phyloP scores from a whole-genome alignment of 2,329 filamentous ascomycete genomes.

The Fusarium palustre region DNA sequence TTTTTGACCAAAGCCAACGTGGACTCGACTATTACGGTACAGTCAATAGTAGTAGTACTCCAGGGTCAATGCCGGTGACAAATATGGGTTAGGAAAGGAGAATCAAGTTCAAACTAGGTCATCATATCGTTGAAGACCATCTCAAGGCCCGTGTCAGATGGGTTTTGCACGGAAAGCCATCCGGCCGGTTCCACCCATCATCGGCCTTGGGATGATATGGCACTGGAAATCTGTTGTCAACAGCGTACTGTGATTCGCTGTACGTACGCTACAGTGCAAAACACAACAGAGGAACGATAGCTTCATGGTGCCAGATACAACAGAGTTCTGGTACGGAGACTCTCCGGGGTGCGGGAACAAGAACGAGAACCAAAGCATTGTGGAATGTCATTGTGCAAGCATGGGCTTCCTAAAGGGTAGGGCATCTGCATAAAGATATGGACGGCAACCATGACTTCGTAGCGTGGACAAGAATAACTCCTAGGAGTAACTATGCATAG shows the following conservation, averaged over 20 bases:
- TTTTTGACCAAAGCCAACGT: slow-evolving; percentile 13
- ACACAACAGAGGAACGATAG: background rate
- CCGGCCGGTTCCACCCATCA: background rate
- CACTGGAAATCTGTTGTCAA: background rate
- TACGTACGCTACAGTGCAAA: background rate
- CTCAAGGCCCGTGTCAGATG: slow-evolving; percentile 14
- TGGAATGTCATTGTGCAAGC: slow-evolving; percentile 20
- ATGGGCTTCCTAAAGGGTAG: slow-evolving; percentile 7
- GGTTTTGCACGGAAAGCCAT: slow-evolving; percentile 12
- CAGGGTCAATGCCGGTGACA: slow-evolving; percentile 8
- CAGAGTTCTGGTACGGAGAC: slow-evolving; percentile 24
- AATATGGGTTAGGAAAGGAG: slow-evolving; percentile 9
- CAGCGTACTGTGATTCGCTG: background rate
- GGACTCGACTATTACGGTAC: background rate
- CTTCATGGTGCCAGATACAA: slow-evolving; percentile 1
- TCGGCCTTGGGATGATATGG: background rate
- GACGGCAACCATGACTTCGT: slow-evolving; percentile 29
- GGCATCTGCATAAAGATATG: slow-evolving; percentile 21
- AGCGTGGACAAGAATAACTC: background rate
- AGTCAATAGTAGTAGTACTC: background rate
- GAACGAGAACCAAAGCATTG: slow-evolving; percentile 5
- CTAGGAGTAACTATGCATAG: slow-evolving; percentile 14
- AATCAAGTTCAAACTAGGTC: background rate
- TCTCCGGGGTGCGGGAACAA: slow-evolving; percentile 22
- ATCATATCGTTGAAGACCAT: background rate